Evolutionary conservation across 352 stramenopile species (phyloP), one percentile per base, ranked within the genome.

Genomic region (Pythium insidiosum): DNA sequence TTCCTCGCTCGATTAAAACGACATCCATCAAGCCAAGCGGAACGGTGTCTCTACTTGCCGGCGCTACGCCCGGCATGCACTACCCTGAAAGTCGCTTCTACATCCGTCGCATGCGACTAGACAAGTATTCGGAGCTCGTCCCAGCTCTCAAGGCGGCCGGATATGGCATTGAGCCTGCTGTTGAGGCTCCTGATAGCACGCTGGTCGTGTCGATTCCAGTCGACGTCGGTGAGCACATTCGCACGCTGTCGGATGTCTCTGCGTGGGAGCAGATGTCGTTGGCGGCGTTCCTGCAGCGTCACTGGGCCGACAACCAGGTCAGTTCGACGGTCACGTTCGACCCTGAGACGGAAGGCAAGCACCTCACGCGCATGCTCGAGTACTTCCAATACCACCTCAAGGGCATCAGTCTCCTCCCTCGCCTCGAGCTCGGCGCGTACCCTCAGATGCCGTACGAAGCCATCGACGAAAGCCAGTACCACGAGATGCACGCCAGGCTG

Each of bases 301-400:
- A 96, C 61, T 97, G 90, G 90, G 90, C 90, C 2, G 90, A 97
- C 62, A 97, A 97, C 58, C 84, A 95, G 58, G 90, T 97, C 47
- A 96, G 83, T 53, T 97, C 86, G 57, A 97, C 90, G 0, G 84
- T 97, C 26, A 96, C 84, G 12, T 97, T 97, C 53, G 83, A 97
- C 35, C 88, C 89, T 0, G 73, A 82, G 42, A 86, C 42, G 0
- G 89, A 97, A 55, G 76, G 73, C 1, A 22, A 49, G 2, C 67
- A 94, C n/a, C 65, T 97, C 25, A 65, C 70, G 0, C 67, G 85
- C 41, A 83, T 85, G 33, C 68, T 97, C 22, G 71, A 94, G 21
- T 94, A 78, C 58, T 97, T 96, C 58, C 89, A 97, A 67, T 97
- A 97, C 49, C 89, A 97, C 43, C 69, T 97, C 42, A 97, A 97